Percentiles rank a stretch among this genome's conserved stretches.
These are phyloP conservation scores for Pharnaceum exiguum DNA, from an alignment of 148 eudicot species.

Conservation along the genomic window DNA sequence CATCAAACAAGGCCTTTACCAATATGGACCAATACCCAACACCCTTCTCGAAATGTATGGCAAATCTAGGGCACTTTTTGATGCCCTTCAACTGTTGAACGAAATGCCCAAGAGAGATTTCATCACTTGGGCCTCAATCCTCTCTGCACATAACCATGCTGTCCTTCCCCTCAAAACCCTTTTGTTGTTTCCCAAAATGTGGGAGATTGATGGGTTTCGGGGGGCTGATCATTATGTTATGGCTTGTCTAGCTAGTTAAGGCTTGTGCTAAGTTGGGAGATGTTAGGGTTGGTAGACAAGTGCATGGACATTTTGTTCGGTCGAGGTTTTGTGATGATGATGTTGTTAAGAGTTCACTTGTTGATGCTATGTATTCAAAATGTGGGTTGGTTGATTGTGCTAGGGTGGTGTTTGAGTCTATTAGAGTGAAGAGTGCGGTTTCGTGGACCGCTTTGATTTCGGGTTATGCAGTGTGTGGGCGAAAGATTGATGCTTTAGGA, in stretches of 20 bases:
- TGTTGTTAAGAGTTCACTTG: slow-evolving; percentile 58
- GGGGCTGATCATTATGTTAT: slow-evolving; percentile 56
- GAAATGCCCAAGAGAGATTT: slow-evolving; percentile 52
- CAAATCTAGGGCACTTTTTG: slow-evolving; percentile 39
- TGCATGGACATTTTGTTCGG: slow-evolving; percentile 50
- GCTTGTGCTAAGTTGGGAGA: slow-evolving; percentile 48
- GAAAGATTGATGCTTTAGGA: slow-evolving; percentile 45
- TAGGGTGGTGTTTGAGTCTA: slow-evolving; percentile 44
- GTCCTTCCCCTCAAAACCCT: slow-evolving; percentile 31
- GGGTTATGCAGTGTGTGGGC: slow-evolving; percentile 57
- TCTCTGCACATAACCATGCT: slow-evolving; percentile 59
- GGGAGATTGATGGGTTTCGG: slow-evolving; percentile 33
- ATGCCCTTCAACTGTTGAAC: slow-evolving; percentile 60
- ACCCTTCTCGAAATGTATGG: slow-evolving; percentile 44
- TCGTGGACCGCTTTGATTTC: slow-evolving; percentile 68
- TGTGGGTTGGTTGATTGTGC: slow-evolving; percentile 47
- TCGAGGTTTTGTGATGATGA: slow-evolving; percentile 49
- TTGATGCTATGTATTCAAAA: slow-evolving; percentile 72
- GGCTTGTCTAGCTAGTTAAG: slow-evolving; percentile 45
- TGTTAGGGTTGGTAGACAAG: slow-evolving; percentile 47
- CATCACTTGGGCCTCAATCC: slow-evolving; percentile 63
- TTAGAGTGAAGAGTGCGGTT: slow-evolving; percentile 37
- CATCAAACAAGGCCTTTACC: slow-evolving; percentile 43
- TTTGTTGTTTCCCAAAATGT: slow-evolving; percentile 36
- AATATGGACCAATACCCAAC: slow-evolving; percentile 38